Percentiles rank a stretch among this genome's conserved stretches.
Evolutionary conservation across 2,329 filamentous ascomycete genomes (phyloP).

Genomic region (Fusarium hostae): DNA sequence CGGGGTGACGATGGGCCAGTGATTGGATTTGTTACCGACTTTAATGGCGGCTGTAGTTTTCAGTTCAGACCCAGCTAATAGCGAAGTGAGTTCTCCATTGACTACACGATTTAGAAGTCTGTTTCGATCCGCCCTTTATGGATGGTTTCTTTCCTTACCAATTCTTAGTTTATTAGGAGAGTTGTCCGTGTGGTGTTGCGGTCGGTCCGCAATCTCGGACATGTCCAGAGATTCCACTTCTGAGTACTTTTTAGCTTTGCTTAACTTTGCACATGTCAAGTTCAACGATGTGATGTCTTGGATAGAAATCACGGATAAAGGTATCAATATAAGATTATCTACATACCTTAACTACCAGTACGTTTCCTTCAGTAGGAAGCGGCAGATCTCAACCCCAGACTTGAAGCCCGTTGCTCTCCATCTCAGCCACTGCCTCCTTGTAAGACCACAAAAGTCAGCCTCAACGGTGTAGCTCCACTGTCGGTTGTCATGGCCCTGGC

Average conservation of each 20-base stretch:
- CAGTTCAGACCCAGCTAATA: not conserved
- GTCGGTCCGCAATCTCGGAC: slow-evolving; percentile 33
- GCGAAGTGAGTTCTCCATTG: not conserved
- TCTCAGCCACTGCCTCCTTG: slow-evolving; percentile 2
- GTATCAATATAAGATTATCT: not conserved
- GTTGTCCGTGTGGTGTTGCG: slow-evolving; percentile 15
- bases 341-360: slow-evolving; percentile 3
- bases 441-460: slow-evolving; percentile 8
- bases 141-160: not conserved
- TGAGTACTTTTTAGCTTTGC: not conserved
- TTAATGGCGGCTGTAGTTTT: slow-evolving; percentile 23
- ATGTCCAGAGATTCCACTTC: slow-evolving; percentile 23
- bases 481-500: slow-evolving; percentile 11
- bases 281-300: not conserved
- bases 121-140: not conserved
- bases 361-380: not conserved
- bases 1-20: slow-evolving; percentile 15
- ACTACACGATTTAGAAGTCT: not conserved
- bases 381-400: slow-evolving; percentile 5
- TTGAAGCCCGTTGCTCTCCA: not conserved
- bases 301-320: not conserved
- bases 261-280: not conserved
- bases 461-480: slow-evolving; percentile 14
- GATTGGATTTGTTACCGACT: slow-evolving; percentile 30
- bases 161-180: slow-evolving; percentile 3